Conservation (phyloP, 768 basidiomycete genomes). For the Xerocomellus amylosporus region DNA sequence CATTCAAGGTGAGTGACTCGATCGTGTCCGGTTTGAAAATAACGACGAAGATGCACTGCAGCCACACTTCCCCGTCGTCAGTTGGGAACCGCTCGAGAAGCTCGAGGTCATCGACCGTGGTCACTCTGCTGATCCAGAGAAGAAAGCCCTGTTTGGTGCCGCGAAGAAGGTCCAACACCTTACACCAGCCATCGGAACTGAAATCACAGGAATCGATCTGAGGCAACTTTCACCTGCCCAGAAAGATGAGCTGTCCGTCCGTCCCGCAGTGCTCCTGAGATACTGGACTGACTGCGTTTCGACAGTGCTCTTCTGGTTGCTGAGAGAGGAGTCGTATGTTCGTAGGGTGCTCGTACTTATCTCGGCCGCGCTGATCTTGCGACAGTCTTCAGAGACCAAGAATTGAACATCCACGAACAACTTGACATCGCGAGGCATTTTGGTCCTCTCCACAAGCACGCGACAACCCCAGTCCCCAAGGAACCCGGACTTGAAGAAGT, state of each 20-base stretch:
- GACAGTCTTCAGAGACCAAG: conserved; percentile 73
- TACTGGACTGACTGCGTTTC: conserved; percentile 7
- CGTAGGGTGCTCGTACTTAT: conserved; percentile 18
- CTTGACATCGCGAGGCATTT: conserved; percentile 69
- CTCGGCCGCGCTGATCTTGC: not conserved
- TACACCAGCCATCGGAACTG: conserved; percentile 73
- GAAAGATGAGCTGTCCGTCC: conserved; percentile 73
- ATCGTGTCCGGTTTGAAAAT: not conserved
- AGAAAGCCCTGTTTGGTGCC: conserved; percentile 60
- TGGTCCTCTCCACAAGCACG: conserved; percentile 79
- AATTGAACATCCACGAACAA: conserved; percentile 63
- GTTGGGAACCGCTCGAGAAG: conserved; percentile 63
- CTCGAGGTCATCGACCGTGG: conserved; percentile 64
- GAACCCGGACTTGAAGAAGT: conserved; percentile 74
- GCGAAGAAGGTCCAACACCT: conserved; percentile 66
- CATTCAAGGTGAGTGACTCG: conserved; percentile 55
- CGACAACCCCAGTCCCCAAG: conserved; percentile 72
- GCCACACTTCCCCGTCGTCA: conserved; percentile 62
- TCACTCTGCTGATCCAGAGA: conserved; percentile 63
- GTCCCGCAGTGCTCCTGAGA: not conserved
- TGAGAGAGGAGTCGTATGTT: conserved; percentile 75
- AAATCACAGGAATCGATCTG: conserved; percentile 70
- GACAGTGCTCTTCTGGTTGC: conserved; percentile 67
- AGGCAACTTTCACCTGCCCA: conserved; percentile 61
- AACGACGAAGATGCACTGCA: conserved; percentile 25